These are phyloP conservation scores for Breviolum minutum DNA, from an alignment of 73 alveolate genomes.

Conservation along the genomic window DNA sequence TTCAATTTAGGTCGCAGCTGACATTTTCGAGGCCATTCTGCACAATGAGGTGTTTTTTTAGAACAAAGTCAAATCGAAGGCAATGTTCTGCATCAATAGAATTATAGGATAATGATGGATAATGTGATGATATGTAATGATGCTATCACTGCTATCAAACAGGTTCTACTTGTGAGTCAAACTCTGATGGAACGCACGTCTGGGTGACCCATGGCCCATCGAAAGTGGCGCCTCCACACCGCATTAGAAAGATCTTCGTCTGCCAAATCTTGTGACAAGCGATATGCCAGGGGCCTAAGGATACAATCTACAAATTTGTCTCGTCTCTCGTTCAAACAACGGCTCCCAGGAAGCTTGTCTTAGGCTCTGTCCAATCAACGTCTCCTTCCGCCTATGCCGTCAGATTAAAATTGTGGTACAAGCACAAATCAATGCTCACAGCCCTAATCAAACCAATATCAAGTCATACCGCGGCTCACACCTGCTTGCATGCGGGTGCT, in stretches of 20 bases:
- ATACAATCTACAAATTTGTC: not conserved
- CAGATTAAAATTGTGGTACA: not conserved
- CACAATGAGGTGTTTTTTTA: too few relatives aligned
- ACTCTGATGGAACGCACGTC: not conserved
- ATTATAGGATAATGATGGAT: too few relatives aligned
- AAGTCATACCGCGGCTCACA: not conserved
- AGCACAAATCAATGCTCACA: not conserved
- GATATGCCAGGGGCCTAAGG: slow-evolving; percentile 27
- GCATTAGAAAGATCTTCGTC: not conserved
- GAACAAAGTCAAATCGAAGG: too few relatives aligned
- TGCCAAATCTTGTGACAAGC: not conserved
- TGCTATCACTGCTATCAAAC: not conserved
- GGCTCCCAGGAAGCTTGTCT: not conserved
- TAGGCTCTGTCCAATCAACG: slow-evolving; percentile 16
- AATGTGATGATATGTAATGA: too few relatives aligned
- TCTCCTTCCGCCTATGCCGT: not conserved
- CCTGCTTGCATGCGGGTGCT: not conserved
- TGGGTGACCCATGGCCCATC: not conserved
- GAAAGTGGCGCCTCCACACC: slow-evolving; percentile 7
- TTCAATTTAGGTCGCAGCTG: not conserved
- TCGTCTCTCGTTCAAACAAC: not conserved
- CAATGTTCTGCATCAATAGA: too few relatives aligned
- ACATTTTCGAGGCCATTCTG: slow-evolving; percentile 11
- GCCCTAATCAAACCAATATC: not conserved
- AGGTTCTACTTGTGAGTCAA: not conserved